Conservation (phyloP, 164 flowering plant genomes). For the Nelumbo lutea region DNA sequence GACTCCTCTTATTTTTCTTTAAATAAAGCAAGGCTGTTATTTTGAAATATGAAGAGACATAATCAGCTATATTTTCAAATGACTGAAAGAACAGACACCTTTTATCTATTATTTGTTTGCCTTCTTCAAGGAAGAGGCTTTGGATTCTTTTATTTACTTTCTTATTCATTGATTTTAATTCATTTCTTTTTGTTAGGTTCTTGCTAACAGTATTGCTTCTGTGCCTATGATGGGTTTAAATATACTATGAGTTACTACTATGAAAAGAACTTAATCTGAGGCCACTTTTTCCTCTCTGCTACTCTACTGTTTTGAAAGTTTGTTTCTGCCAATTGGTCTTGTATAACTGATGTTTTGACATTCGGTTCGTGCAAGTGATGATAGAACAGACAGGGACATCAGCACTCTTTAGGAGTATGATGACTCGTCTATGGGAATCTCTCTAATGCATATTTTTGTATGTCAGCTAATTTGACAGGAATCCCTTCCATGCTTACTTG, state of each 20-base stretch:
- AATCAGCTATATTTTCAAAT: not conserved
- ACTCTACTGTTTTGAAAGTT: not conserved
- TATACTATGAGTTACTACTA: constrained; percentile 41
- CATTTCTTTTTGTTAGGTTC: not conserved
- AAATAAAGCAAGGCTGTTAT: not conserved
- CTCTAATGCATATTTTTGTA: constrained; percentile 33
- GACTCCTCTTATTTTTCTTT: too few species aligned
- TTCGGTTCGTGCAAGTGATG: constrained; percentile 32
- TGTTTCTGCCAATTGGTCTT: too few species aligned
- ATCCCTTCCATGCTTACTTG: too few species aligned
- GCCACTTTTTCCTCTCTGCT: constrained; percentile 8
- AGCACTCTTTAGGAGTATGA: constrained; percentile 31
- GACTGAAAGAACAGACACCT: too few species aligned
- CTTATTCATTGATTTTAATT: not conserved
- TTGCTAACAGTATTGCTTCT: not conserved
- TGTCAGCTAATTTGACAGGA: too few species aligned
- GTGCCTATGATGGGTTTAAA: constrained; percentile 45
- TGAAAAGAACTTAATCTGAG: constrained; percentile 35
- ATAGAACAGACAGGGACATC: constrained; percentile 56
- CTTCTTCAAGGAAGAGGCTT: constrained; percentile 25
- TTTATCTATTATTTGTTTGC: too few species aligned
- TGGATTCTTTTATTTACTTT: not conserved
- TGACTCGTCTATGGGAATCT: constrained; percentile 52
- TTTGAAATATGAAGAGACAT: not conserved
- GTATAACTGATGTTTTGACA: too few species aligned